Base-by-base conservation (phyloP, 352 stramenopile species). In the Blastocystis sp. region DNA sequence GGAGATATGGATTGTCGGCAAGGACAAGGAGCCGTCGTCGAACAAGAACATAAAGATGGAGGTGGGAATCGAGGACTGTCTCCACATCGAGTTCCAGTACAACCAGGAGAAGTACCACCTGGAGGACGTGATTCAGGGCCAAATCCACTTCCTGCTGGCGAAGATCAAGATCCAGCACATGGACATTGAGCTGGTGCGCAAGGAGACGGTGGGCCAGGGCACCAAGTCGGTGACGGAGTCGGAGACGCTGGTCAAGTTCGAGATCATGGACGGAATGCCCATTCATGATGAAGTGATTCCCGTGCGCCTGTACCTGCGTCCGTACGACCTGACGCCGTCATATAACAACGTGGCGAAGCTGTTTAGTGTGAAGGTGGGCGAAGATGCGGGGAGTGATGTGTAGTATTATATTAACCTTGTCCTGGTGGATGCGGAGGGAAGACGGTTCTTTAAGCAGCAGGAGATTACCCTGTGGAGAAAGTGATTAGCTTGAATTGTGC, bases 401-500 rank as follows among this genome's bases (percentile, higher is more conserved):
- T 88, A 88, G 61, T 98, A 98, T 89, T 98, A 97, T 92, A 90
- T 98, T 28, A 99, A 99, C 91, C 92, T 99, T 56, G 96, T 99
- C 60, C 91, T 99, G 76, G 95, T 99, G 4, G 97, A 99, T 91
- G 95, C 98, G 91, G 96, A 98, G 90, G 96, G 99, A 91, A 93
- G 97, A n/a, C 93, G 96, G 45, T 99, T 99, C 90, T 99, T 99
- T 89, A 99, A 99, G 90, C 96, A 99, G 90, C 96, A 98, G 90
- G 96, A 99, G 91, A 97, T 99, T 89, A 96, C 93, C 69, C 90
- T 98, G 34, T 99, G 95, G 95, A 84, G 74, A 67, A 7, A 56
- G 48, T 56, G 48, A 56, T 56, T 56, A 56, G 48, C 5, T 17
- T 17, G 48, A 56, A 34, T 34, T 56, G 48, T 56, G 48, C 14